Percentiles rank a stretch among this genome's conserved stretches.
Evolutionary conservation across 148 eudicot species (phyloP).

Genomic region (Arbutus unedo): DNA sequence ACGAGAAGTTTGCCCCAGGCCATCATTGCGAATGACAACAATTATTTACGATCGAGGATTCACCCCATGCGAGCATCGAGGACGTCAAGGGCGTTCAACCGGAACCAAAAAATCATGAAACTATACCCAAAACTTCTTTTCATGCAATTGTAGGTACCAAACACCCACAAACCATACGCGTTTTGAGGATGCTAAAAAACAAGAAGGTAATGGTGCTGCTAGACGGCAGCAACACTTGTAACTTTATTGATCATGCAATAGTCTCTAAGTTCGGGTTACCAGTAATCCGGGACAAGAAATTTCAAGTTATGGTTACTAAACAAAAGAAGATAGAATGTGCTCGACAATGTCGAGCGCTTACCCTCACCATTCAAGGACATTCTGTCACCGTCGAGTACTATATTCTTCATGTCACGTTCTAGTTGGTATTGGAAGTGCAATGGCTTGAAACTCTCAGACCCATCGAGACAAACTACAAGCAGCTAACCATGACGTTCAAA

Average conservation of each 20-base stretch:
- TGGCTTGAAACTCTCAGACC: no score
- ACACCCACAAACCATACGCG: neutral
- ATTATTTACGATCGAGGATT: neutral
- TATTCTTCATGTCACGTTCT: neutral
- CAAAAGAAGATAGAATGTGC: neutral
- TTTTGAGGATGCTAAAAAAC: constrained; percentile 5
- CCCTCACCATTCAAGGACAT: neutral
- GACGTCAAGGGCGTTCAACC: neutral
- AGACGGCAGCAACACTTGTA: constrained; percentile 4
- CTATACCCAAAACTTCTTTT: constrained; percentile 14
- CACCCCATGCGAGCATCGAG: neutral
- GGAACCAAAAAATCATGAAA: neutral
- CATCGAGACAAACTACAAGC: no score
- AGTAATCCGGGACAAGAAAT: no score
- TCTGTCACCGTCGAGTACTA: neutral
- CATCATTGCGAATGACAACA: neutral
- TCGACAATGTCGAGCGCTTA: neutral
- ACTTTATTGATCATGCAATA: constrained; percentile 8
- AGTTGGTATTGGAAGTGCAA: neutral
- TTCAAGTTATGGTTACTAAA: no score
- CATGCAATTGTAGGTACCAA: constrained; percentile 12
- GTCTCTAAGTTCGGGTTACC: neutral
- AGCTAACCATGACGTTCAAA: no score
- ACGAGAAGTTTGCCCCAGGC: neutral
- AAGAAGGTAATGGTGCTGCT: constrained; percentile 9